Evolutionary conservation across 371 early-diverging fungal species (phyloP), one percentile per base, ranked within the genome.

Genomic region (Chytridiales sp.): DNA sequence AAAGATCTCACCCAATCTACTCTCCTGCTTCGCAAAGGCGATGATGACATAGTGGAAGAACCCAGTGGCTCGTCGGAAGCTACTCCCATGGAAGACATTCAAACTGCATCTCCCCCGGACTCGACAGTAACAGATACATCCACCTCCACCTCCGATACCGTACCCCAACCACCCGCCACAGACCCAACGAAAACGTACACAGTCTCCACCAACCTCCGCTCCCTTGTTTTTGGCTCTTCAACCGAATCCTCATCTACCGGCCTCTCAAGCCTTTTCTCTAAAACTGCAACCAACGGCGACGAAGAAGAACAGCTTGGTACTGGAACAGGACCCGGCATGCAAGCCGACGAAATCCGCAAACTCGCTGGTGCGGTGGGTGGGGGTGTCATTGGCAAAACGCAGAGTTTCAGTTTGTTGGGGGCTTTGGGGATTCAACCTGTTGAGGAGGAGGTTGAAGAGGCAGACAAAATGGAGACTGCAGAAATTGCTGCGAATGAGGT

Each of bases 251-350:
- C 5, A 34, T 22, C 36, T 32, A 43, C 27, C 26, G 47, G 47
- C 19, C n/a, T n/a, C n/a, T n/a, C n/a, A n/a, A 24, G 41, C n/a
- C 17, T 56, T 13, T 56, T 56, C 27, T 47, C 57, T 3, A 46
- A 47, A 47, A n/a, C 47, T 3, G 57, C 26, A 15, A 30, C 30
- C 27, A 15, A 30, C n/a, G 36, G n/a, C 11, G n/a, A 30, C 2
- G 44, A 44, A 4, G 22, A 46, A 29, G 57, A 47, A 11, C 34
- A 31, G 6, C 35, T 35, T 11, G 57, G 57, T 19, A n/a, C n/a
- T n/a, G n/a, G n/a, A n/a, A n/a, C n/a, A n/a, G n/a, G n/a, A n/a
- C 57, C 57, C 4, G 57, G 57, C 9, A 3, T 46, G 47, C 47
- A 30, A 21, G 57, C 47, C 24, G 57, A 56, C 38, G 22, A 44